Base-by-base conservation (phyloP, 495 filamentous ascomycete species). In the Neurospora sp. region DNA sequence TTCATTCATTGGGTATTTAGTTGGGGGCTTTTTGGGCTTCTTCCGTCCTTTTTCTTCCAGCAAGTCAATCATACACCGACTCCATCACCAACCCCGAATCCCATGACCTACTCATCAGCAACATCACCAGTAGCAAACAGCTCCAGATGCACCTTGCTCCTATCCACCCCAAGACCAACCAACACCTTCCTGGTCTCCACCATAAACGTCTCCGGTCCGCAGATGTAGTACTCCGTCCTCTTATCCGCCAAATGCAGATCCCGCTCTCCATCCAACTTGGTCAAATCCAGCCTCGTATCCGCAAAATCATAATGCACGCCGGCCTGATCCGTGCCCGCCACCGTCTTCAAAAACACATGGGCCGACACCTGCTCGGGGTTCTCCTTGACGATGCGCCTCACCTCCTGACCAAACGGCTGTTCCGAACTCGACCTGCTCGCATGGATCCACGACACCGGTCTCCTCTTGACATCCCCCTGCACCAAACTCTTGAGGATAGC, bases 201-300 rank as follows among this genome's bases (percentile, higher is more conserved):
- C 91, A 93, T 94, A 82, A 93, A 93, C 7, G 74, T 70, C 45
- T 83, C 84, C 0, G 91, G 91, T 1, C 91, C 92, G 71, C 91
- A 93, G 53, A 92, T 78, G 75, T 86, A 93, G 74, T 92, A 94
- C 77, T 88, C 83, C 0, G 91, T 82, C 61, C 74, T 75, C 3
- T 77, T 37, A 74, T 90, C 78, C 35, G 81, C 81, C 5, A 90
- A 77, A 74, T 84, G 89, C 70, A 93, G 78, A 61, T 87, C 82
- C 38, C 86, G 83, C 44, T 86, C 79, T 4, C 72, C 39, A 74
- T 88, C 84, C 39, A 91, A 73, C 78, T 84, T 84, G 59, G 74
- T 75, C 18, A 91, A 76, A 70, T 88, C 83, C 44, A 91, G 78
- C 5, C 87, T 81, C 7, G 86, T 85, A n/a, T 78, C 80, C 69